Evolutionary conservation across 1,284 basidiomycete genomes (phyloP).

Genomic region (Ceratobasidium theobromae): DNA sequence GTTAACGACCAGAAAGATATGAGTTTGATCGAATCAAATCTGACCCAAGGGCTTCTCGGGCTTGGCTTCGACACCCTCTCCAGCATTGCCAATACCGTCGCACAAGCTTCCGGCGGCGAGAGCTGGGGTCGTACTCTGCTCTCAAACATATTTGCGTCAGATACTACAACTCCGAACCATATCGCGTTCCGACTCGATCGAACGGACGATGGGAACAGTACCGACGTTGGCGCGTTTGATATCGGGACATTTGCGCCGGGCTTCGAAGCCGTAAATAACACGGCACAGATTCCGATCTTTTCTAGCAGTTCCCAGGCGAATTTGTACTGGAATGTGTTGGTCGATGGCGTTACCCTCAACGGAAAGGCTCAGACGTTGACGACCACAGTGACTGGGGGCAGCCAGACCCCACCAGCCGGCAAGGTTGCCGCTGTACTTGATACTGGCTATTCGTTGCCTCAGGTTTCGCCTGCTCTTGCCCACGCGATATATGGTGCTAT

Average conservation of each 20-base stretch:
- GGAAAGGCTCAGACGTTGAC: constrained; percentile 12
- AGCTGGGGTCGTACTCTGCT: constrained; percentile 19
- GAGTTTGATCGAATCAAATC: constrained; percentile 8
- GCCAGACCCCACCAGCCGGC: constrained; percentile 15
- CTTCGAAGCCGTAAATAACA: constrained; percentile 20
- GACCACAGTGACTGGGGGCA: constrained; percentile 1
- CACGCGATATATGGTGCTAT: constrained; percentile 18
- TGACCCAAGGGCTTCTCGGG: constrained; percentile 18
- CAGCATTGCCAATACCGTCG: not conserved
- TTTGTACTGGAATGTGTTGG: constrained; percentile 17
- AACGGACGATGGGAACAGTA: constrained; percentile 6
- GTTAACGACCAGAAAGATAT: not conserved
- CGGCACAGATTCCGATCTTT: constrained; percentile 13
- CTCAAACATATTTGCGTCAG: constrained; percentile 20
- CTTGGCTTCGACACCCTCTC: constrained; percentile 26
- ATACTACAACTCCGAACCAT: constrained; percentile 22
- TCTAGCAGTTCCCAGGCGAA: constrained; percentile 13
- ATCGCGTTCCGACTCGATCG: constrained; percentile 24
- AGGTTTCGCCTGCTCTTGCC: constrained; percentile 8
- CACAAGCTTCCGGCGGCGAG: not conserved
- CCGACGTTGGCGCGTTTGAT: constrained; percentile 28
- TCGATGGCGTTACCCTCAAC: constrained; percentile 21
- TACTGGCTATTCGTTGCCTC: constrained; percentile 23
- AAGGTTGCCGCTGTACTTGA: constrained; percentile 22
- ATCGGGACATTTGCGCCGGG: constrained; percentile 20